Conservation (phyloP, 805 yeast genomes). For the Pichia pseudocactophila region DNA sequence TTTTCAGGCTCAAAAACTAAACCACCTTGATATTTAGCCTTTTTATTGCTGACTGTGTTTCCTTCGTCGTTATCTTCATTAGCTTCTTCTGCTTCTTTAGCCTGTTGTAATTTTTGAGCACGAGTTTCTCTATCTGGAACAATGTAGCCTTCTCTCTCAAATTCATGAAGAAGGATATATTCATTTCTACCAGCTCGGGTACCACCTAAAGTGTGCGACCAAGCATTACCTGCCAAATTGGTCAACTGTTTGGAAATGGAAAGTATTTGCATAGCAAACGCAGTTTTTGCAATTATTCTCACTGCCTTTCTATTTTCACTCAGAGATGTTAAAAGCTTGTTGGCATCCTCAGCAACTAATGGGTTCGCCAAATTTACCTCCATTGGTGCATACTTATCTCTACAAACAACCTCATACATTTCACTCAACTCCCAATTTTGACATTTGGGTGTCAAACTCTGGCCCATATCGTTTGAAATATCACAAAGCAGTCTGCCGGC, state of each 20-base stretch:
- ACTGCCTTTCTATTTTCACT: constrained; percentile 62
- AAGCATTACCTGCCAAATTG: constrained; percentile 90
- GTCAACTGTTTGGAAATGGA: constrained; percentile 89
- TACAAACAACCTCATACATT: constrained; percentile 78
- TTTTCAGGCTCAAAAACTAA: constrained; percentile 94
- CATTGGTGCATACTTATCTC: constrained; percentile 46
- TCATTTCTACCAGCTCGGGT: constrained; percentile 96
- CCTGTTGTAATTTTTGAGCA: constrained; percentile 24
- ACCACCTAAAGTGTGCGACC: constrained; percentile 92
- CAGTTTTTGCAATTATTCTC: constrained; percentile 63
- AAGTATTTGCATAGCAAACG: constrained; percentile 74
- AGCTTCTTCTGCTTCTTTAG: constrained; percentile 17
- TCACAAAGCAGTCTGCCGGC: constrained; percentile 89
- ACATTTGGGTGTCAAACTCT: constrained; percentile 82
- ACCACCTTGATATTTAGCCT: constrained; percentile 35
- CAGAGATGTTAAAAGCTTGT: constrained; percentile 58
- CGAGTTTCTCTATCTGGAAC: constrained; percentile 61
- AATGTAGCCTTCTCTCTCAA: constrained; percentile 65
- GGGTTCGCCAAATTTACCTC: constrained; percentile 70
- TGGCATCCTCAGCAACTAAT: constrained; percentile 57
- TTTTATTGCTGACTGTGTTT: constrained; percentile 37
- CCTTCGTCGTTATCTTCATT: constrained; percentile 35
- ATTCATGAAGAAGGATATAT: constrained; percentile 85
- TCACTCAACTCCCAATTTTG: constrained; percentile 91
- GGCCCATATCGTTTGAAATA: constrained; percentile 90